Evolutionary conservation across 2,329 filamentous ascomycete species (phyloP).

Genomic region (Aspergillaceae sp.): DNA sequence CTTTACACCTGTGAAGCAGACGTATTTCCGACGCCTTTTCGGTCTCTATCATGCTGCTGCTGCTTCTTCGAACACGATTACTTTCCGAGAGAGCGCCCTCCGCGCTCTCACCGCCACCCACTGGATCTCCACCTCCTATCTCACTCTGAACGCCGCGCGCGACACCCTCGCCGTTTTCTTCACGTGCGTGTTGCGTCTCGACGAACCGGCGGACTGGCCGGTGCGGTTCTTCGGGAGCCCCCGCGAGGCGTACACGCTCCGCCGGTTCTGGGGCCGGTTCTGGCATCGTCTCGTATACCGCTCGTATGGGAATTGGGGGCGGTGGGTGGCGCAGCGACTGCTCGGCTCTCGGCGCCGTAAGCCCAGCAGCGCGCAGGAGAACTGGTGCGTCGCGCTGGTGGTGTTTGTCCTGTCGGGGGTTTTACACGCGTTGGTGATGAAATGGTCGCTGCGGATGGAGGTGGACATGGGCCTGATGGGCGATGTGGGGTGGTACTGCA

Average conservation of each 20-base stretch:
- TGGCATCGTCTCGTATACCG: constrained; percentile 5
- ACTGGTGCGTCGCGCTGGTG: not conserved
- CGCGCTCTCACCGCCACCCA: not conserved
- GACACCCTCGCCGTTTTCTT: not conserved
- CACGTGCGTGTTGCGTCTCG: not conserved
- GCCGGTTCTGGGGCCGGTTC: constrained; percentile 4
- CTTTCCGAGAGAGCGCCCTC: not conserved
- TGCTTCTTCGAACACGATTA: not conserved
- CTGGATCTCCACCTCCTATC: not conserved
- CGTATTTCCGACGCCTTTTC: not conserved
- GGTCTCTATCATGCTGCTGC: not conserved
- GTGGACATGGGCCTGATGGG: not conserved
- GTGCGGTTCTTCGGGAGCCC: not conserved
- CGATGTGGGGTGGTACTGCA: not conserved
- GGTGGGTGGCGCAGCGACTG: constrained; percentile 1
- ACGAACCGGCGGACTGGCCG: not conserved
- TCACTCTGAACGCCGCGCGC: not conserved
- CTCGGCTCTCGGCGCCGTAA: not conserved
- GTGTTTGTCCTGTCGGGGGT: not conserved
- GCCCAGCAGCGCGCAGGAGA: not conserved
- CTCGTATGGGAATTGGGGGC: constrained; percentile 1
- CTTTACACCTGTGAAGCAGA: not conserved
- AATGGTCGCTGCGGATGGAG: not conserved
- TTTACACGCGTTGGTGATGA: not conserved
- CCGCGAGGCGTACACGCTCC: not conserved